Evolutionary conservation across 2,329 filamentous ascomycete species (phyloP), one percentile per base, ranked within the genome.

Genomic region (Lomentospora prolificans): DNA sequence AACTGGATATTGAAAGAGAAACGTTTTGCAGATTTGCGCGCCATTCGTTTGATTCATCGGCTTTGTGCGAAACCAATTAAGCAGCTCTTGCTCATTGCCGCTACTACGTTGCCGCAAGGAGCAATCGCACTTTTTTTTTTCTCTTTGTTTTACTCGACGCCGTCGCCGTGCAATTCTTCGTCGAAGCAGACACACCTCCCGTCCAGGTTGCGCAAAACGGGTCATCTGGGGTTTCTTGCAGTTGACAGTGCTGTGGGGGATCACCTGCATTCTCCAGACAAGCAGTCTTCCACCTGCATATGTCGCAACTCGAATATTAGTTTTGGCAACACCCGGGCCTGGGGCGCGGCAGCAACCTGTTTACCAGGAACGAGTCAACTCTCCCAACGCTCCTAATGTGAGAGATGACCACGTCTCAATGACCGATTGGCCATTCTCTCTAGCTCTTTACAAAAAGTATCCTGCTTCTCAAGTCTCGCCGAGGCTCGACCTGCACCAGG

Each of bases 261-360:
- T 31, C 25, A 10, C 36, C n/a, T 31, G 36, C 33, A 54, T 39
- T 25, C 22, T 48, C 44, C 22, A 48, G 44, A 48, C 22, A 27
- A 48, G 44, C 44, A 10, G 44, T 19, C 22, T 25, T 19, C 46
- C 24, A 50, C 53, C 41, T 33, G 53, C 53, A 55, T 36, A 55
- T 22, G 33, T 55, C 53, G 27, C 41, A 48, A 28, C 41, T 17
- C 53, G n/a, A 50, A 55, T 55, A 55, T 55, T 36, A 19, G 10
- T 31, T 41, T 24, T 27, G 41, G 39, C 25, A 19, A n/a, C 53
- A 50, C 46, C 53, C 30, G 53, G 41, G 25, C 31, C 30, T 44
- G 41, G 39, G 22, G 31, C 39, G 41, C 53, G 30, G 53, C 39
- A 31, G 41, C 44, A 25, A 48, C 46, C 52, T 28, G 53, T 44